Evolutionary conservation across 169 alveolate species (phyloP).

Genomic region (Plasmodium malariae): DNA sequence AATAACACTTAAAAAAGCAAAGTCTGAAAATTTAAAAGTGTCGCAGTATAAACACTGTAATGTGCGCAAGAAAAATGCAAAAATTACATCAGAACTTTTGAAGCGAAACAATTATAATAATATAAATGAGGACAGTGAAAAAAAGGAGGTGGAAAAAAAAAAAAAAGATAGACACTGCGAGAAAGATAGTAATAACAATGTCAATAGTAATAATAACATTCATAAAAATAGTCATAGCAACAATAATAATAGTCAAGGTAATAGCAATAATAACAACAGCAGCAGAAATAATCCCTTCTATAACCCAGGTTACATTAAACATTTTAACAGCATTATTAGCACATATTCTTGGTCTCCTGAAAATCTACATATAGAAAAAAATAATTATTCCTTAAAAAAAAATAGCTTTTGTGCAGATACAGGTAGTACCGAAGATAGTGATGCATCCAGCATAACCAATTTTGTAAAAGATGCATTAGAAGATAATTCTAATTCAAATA

Average conservation of each 20-base stretch:
- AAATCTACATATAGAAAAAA: conserved; percentile 12
- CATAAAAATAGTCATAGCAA: too few species aligned
- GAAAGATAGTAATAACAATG: neutral
- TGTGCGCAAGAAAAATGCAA: neutral
- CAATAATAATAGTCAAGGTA: too few species aligned
- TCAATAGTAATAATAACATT: too few species aligned
- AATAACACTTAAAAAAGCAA: neutral
- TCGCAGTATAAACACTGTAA: neutral
- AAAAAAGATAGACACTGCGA: conserved; percentile 17
- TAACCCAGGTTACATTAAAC: conserved; percentile 49
- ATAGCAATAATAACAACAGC: too few species aligned
- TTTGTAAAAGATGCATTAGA: conserved; percentile 45
- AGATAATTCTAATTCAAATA: conserved; percentile 33
- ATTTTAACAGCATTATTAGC: conserved; percentile 48
- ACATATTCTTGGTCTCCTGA: conserved; percentile 76
- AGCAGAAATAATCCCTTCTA: conserved; percentile 12
- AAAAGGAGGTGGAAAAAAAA: conserved; percentile 40
- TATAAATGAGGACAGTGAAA: conserved; percentile 7
- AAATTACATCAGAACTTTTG: neutral
- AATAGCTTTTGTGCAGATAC: conserved; percentile 9
- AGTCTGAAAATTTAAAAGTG: neutral
- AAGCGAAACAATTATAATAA: conserved; percentile 12
- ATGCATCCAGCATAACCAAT: conserved; percentile 10
- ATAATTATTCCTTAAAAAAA: conserved; percentile 17
- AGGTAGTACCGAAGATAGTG: conserved; percentile 58